Base-by-base conservation (phyloP, 2,329 filamentous ascomycete genomes). In the Venturia oleaginea region DNA sequence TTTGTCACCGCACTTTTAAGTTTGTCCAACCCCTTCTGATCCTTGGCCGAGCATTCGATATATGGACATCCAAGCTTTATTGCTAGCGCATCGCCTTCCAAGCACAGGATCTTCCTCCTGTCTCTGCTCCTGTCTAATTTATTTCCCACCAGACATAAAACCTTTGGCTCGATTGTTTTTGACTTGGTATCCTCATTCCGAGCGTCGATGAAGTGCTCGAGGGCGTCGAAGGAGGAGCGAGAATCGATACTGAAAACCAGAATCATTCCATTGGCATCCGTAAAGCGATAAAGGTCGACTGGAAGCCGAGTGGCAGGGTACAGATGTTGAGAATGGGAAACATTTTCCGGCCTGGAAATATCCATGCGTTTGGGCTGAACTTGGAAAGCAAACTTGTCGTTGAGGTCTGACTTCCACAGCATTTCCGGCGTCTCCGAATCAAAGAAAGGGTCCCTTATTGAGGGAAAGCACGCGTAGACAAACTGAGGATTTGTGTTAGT, bases 151-250 rank as follows among this genome's bases (percentile, higher is more conserved):
- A 60, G 17, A 17, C 59, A 60, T 19, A 60, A 8, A 8, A 60
- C 59, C 24, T 60, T 60, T 27, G 59, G 59, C 4, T 60, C 59
- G 15, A 60, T 37, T n/a, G 4, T 22, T 22, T 43, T 37, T 15
- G 37, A 40, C 22, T 43, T 60, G 7, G 7, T 15, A 27, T 60
- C 59, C 17, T 43, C 15, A 8, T 37, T 60, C 34, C 59, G 34
- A 32, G 59, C 59, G 11, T 60, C 59, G 59, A 60, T 32, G 24
- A 60, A 15, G 2, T 40, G 37, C 22, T n/a, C 32, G 8, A 60
- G 59, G 22, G 59, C 59, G 37, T 40, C 59, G 22, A 60, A 60
- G n/a, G 59, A 60, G 37, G 59, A 60, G n/a, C 59, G 34, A 24
- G 59, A 60, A 60, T 40, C 40, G 37, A 60, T 60, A 27, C 17